Evolutionary conservation across 148 eudicot genomes (phyloP).

Genomic region (Rhododendron vialii): DNA sequence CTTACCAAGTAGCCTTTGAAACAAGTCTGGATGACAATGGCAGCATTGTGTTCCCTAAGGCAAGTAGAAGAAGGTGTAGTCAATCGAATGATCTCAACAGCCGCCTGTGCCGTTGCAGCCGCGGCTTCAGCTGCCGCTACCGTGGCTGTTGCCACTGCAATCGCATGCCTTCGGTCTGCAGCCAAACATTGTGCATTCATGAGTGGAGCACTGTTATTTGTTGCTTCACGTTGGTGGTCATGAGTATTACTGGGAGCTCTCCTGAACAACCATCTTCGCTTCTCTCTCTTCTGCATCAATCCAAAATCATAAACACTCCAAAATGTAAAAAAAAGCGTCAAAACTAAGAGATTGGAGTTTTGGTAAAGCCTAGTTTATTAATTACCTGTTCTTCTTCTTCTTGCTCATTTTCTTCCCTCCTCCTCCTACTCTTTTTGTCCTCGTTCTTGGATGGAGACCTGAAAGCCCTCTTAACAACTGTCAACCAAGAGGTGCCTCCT

Average conservation of each 20-base stretch:
- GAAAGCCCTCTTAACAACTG: slow-evolving; percentile 68
- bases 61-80: slow-evolving; percentile 21
- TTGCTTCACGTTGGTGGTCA: slow-evolving; percentile 22
- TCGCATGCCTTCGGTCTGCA: slow-evolving; percentile 38
- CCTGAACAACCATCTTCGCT: slow-evolving; percentile 69
- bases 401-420: slow-evolving; percentile 37
- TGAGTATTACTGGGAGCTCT: slow-evolving; percentile 25
- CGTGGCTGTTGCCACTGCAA: slow-evolving; percentile 48
- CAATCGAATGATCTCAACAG: slow-evolving; percentile 47
- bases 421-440: slow-evolving; percentile 36
- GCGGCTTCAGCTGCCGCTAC: slow-evolving; percentile 55
- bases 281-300: slow-evolving; percentile 50
- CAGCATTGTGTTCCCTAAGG: slow-evolving; percentile 51
- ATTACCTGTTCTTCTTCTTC: slow-evolving; percentile 46
- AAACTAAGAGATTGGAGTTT: not conserved
- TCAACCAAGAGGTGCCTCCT: slow-evolving; percentile 62
- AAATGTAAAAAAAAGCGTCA: no score
- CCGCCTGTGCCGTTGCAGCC: slow-evolving; percentile 49
- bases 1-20: slow-evolving; percentile 85
- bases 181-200: not conserved
- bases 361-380: not conserved
- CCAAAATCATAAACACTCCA: not conserved
- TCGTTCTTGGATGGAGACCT: slow-evolving; percentile 56
- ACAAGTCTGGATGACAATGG: slow-evolving; percentile 71
- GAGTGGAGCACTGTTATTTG: not conserved